Percentiles rank a stretch among this genome's conserved stretches.
Conservation (phyloP, 1,139 yeast species). For the Magnusiomyces ingens region DNA sequence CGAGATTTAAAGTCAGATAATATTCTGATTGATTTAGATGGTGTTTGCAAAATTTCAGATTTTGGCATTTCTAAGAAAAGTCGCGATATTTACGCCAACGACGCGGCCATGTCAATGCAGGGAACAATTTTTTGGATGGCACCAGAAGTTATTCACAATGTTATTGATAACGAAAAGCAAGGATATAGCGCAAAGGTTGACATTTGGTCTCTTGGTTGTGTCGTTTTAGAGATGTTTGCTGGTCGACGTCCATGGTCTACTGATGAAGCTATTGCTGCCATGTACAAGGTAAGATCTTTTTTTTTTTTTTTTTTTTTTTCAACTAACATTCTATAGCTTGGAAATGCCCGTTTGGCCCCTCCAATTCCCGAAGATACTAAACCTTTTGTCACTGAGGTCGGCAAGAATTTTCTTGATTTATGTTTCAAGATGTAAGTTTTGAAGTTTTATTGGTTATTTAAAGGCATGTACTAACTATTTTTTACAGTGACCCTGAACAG, state of each 20-base stretch:
- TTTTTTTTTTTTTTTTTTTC: no score
- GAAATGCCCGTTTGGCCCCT: slow-evolving; percentile 79
- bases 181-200: slow-evolving; percentile 93
- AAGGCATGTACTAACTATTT: slow-evolving; percentile 14
- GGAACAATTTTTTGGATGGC: slow-evolving; percentile 99
- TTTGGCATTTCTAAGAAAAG: slow-evolving; percentile 93
- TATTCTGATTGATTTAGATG: slow-evolving; percentile 79
- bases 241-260: slow-evolving; percentile 50
- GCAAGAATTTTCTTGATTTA: slow-evolving; percentile 60
- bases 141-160: slow-evolving; percentile 89
- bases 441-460: slow-evolving; percentile 1
- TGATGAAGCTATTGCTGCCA: slow-evolving; percentile 48
- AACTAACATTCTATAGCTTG: slow-evolving; percentile 31
- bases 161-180: slow-evolving; percentile 67
- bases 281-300: slow-evolving; percentile 31
- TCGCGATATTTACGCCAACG: slow-evolving; percentile 77
- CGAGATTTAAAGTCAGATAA: slow-evolving; percentile 97
- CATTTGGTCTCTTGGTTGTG: slow-evolving; percentile 81
- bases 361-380: slow-evolving; percentile 88
- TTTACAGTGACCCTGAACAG: slow-evolving; percentile 51
- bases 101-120: slow-evolving; percentile 95
- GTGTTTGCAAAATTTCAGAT: slow-evolving; percentile 92
- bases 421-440: slow-evolving; percentile 55
- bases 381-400: slow-evolving; percentile 54
- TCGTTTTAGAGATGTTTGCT: slow-evolving; percentile 84